These are phyloP conservation scores for Starmerella bombi DNA, from an alignment of 805 yeast species.

Conservation along the genomic window DNA sequence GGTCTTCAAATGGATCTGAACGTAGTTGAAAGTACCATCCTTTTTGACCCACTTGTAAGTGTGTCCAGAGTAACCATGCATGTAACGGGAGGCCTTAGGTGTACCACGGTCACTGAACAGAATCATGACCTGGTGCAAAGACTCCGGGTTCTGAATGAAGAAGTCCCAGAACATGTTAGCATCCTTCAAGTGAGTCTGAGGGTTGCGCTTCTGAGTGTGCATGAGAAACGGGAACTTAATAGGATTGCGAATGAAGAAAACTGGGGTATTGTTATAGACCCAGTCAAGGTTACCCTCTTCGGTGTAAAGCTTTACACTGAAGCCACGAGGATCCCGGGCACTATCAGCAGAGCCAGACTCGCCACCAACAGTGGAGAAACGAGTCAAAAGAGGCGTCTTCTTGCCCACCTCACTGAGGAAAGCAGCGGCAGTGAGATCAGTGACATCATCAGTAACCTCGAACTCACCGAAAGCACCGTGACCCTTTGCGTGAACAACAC, in stretches of 20 bases:
- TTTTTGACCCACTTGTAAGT: slow-evolving; percentile 44
- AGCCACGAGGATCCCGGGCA: slow-evolving; percentile 60
- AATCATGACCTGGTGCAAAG: slow-evolving; percentile 43
- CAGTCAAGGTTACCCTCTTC: slow-evolving; percentile 58
- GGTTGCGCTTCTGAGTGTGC: slow-evolving; percentile 60
- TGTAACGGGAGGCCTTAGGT: slow-evolving; percentile 40
- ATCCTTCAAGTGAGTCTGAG: slow-evolving; percentile 47
- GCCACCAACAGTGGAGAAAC: slow-evolving; percentile 60
- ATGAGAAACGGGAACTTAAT: slow-evolving; percentile 51
- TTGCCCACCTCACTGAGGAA: slow-evolving; percentile 67
- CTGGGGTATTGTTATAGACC: slow-evolving; percentile 63
- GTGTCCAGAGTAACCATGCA: slow-evolving; percentile 56
- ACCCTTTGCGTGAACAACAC: slow-evolving; percentile 58
- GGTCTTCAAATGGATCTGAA: slow-evolving; percentile 40
- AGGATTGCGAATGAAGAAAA: slow-evolving; percentile 53
- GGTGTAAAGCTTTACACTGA: slow-evolving; percentile 50
- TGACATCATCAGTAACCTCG: slow-evolving; percentile 44
- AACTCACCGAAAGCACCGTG: slow-evolving; percentile 50
- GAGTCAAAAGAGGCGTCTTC: slow-evolving; percentile 49
- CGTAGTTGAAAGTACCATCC: slow-evolving; percentile 40
- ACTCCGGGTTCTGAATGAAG: slow-evolving; percentile 41
- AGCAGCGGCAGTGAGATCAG: slow-evolving; percentile 35
- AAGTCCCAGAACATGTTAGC: slow-evolving; percentile 48
- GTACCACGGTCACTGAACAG: slow-evolving; percentile 51
- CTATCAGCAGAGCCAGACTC: slow-evolving; percentile 55